Percentiles rank a stretch among this genome's conserved stretches.
Conservation (phyloP, 129 eudicot species). For the Erigeron canadensis region DNA sequence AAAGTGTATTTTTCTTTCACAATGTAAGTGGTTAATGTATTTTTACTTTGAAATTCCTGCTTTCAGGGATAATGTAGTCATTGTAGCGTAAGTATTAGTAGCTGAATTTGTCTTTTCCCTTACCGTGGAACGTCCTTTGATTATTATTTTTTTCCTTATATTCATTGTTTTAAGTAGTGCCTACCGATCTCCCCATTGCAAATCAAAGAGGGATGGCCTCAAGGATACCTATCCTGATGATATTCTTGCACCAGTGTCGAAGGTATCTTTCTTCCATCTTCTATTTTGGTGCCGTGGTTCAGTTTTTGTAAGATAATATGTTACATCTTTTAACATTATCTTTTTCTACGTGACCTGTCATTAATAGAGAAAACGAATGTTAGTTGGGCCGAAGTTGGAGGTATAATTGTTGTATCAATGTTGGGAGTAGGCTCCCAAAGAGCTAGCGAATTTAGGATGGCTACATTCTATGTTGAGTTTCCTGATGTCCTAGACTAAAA, state of each 20-base stretch:
- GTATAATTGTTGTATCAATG: slow-evolving; percentile 85
- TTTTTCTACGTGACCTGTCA: slow-evolving; percentile 45
- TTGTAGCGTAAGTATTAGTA: neutral
- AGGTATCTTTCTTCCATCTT: slow-evolving; percentile 37
- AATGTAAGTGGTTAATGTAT: too few species aligned
- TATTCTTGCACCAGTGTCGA: slow-evolving; percentile 85
- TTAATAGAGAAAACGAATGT: slow-evolving; percentile 83
- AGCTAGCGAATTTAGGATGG: slow-evolving; percentile 96
- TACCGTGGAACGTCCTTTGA: neutral
- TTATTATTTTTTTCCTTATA: neutral
- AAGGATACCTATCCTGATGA: slow-evolving; percentile 97
- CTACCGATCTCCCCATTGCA: slow-evolving; percentile 79
- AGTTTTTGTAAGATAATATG: neutral
- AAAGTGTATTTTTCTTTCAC: too few species aligned
- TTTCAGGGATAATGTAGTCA: neutral
- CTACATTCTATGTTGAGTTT: slow-evolving; percentile 97
- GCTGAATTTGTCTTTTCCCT: neutral
- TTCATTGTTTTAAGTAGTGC: slow-evolving; percentile 48
- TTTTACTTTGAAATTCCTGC: neutral
- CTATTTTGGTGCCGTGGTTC: slow-evolving; percentile 1
- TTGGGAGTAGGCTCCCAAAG: slow-evolving; percentile 91
- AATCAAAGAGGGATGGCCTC: slow-evolving; percentile 87
- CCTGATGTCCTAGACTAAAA: slow-evolving; percentile 42
- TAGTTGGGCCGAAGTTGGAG: slow-evolving; percentile 88
- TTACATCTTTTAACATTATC: neutral